Evolutionary conservation across 208 protist species (phyloP).

Genomic region (Crithidia fasciculata): DNA sequence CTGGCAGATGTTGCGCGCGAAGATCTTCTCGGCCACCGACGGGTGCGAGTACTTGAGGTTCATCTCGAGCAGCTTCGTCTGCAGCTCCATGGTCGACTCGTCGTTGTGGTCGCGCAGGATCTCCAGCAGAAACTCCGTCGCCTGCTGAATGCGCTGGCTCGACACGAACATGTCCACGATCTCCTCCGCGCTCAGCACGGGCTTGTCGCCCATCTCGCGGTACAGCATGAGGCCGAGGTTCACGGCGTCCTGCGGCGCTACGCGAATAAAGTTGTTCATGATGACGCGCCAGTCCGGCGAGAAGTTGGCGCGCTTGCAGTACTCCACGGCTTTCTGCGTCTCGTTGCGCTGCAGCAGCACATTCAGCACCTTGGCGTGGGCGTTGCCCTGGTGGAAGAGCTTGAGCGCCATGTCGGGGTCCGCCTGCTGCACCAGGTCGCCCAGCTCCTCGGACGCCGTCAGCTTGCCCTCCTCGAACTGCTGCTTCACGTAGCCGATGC

Average conservation of each 20-base stretch:
- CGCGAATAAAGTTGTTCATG: slow-evolving; percentile 91
- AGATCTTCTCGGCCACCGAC: slow-evolving; percentile 98
- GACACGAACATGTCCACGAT: slow-evolving; percentile 97
- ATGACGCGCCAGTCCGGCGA: slow-evolving; percentile 96
- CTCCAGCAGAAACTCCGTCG: slow-evolving; percentile 98
- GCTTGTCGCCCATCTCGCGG: slow-evolving; percentile 72
- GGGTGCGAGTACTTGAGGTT: slow-evolving; percentile 98
- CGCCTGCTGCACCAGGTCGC: slow-evolving; percentile 94
- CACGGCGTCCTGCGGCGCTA: slow-evolving; percentile 93
- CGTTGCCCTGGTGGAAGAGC: slow-evolving; percentile 96
- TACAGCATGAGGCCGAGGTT: slow-evolving; percentile 94
- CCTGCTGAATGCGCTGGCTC: slow-evolving; percentile 95
- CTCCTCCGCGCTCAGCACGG: slow-evolving; percentile 84
- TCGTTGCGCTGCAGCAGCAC: slow-evolving; percentile 95
- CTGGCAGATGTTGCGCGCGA: slow-evolving; percentile 96
- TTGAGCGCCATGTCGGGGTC: slow-evolving; percentile 95
- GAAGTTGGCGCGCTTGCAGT: slow-evolving; percentile 97
- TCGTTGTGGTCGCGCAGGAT: slow-evolving; percentile 93
- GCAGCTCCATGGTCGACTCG: slow-evolving; percentile 94
- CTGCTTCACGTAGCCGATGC: slow-evolving; percentile 95
- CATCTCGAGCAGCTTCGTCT: slow-evolving; percentile 99
- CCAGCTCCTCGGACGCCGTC: slow-evolving; percentile 98
- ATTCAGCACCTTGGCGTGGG: slow-evolving; percentile 95
- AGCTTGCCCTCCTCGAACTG: slow-evolving; percentile 99
- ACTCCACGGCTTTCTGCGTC: slow-evolving; percentile 98